Base-by-base conservation (phyloP, 306 rosid genomes). In the Vicia villosa region DNA sequence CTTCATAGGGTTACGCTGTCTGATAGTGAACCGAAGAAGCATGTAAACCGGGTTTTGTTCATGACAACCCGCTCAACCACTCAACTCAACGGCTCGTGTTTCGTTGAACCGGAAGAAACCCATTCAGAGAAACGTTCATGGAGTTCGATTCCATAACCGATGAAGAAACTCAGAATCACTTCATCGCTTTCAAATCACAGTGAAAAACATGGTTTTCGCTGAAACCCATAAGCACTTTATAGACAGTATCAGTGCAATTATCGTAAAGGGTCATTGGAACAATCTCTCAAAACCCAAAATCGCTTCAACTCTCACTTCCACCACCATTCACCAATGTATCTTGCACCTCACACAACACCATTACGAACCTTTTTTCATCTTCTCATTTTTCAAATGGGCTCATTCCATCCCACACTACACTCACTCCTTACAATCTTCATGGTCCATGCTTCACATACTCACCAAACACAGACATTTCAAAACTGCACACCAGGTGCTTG, bases 341-440 rank as follows among this genome's bases (percentile, higher is more conserved):
- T 69, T 85, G 22, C 84, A 78, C 10, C 90, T 86, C 73, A 79
- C 90, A 17, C 63, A 73, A 68, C 42, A 80, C 73, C 78, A 75
- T 77, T 74, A 56, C 47, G 81, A 80, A 5, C 88, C 84, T 37
- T 79, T 84, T 9, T 73, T 66, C 65, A 70, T 87, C 51, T 82
- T 85, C 72, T 63, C 76, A 40, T 90, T 93, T 80, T 93, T 85
- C 96, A 88, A 85, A 59, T 93, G 97, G 97, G 76, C 74, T n/a
- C 82, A 83, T 21, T 83, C 84, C 5, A 54, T 68, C 37, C 86
- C 92, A 47, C 67, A 85, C 56, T 88, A 79, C 66, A 87, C 58
- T 55, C 95, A 88, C 75, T 82, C 96, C 71, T 78, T 93, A 79
- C 89, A 86, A 37, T 85, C 89, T 66, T 82, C 90, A 16, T 93